Conservation (phyloP, 352 stramenopile genomes). For the Phytophthora europaea region DNA sequence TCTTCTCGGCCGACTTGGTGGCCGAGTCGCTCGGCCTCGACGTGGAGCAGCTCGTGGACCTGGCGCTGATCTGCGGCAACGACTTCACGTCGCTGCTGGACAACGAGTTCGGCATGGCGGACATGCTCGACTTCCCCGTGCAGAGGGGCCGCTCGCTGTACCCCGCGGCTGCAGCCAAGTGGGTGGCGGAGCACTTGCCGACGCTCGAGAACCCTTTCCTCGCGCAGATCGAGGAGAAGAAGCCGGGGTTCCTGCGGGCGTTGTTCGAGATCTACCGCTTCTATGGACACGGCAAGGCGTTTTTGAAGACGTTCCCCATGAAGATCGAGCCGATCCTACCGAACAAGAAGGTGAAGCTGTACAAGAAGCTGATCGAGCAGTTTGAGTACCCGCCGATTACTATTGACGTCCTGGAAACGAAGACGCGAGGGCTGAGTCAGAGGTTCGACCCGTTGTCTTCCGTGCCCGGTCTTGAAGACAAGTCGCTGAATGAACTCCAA, state of each 20-base stretch:
- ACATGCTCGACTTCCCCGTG: constrained; percentile 63
- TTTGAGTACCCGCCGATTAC: constrained; percentile 63
- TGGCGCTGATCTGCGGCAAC: constrained; percentile 89
- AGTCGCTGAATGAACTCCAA: constrained; percentile 53
- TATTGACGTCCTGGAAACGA: constrained; percentile 74
- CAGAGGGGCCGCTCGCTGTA: constrained; percentile 55
- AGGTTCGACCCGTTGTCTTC: constrained; percentile 64
- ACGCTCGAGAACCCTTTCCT: constrained; percentile 71
- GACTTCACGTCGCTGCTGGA: constrained; percentile 87
- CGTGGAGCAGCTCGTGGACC: constrained; percentile 82
- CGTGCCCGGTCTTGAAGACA: constrained; percentile 32
- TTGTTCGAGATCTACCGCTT: constrained; percentile 86
- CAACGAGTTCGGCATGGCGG: constrained; percentile 64
- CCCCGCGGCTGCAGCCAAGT: constrained; percentile 61
- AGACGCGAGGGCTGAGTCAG: constrained; percentile 54
- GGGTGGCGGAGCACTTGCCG: constrained; percentile 62
- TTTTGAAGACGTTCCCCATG: constrained; percentile 62
- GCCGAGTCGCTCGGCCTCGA: constrained; percentile 66
- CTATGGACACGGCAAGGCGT: constrained; percentile 63
- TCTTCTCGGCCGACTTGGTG: constrained; percentile 80
- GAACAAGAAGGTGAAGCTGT: constrained; percentile 62
- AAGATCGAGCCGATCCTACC: constrained; percentile 39
- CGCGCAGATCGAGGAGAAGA: constrained; percentile 51
- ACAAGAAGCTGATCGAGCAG: constrained; percentile 68
- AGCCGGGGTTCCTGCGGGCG: constrained; percentile 53